Base-by-base conservation (phyloP, 192 early-diverging fungal genomes). In the Backusella morwellensis region DNA sequence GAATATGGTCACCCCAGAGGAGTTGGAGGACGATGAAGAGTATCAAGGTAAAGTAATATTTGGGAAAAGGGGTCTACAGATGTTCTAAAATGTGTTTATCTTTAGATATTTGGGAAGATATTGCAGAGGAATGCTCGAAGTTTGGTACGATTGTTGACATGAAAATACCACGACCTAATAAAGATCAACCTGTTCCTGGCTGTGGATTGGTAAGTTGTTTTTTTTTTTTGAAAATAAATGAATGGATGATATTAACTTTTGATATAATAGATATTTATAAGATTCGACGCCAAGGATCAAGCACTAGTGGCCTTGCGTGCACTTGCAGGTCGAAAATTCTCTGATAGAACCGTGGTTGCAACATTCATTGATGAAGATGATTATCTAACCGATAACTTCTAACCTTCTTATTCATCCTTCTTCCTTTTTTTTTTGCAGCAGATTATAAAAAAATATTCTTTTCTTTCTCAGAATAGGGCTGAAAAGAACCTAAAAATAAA, bases 291-390 rank as follows among this genome's bases (percentile, higher is more conserved):
- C 6, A 77, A 77, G 0, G 90, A 92, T 6, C 81, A 93, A 70
- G 85, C 91, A n/a, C 85, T 86, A 4, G 76, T 79, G 0, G 97
- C 97, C 1, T 82, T 95, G 35, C 88, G 90, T 17, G 89, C 95
- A 19, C 86, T 99, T 66, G 95, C 96, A 29, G 97, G 97, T 35
- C 89, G 97, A 35, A 95, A 93, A 86, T 99, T 99, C 83, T 92
- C 92, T 54, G 94, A 96, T 34, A 87, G 97, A 26, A 99, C 96
- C 1, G 97, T 99, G 40, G 82, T 99, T 70, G 91, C 96, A 8
- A 89, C 94, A 15, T 98, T 91, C 79, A 92, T 91, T 75, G 81
- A 91, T 32, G 92, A 95, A 72, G 88, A 90, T 6, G 89, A 89
- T 76, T 97, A 93, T 81, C 70, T 79, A 29, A 82, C 83, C 50